Percentiles rank a stretch among this genome's conserved stretches.
phyloP scores from a whole-genome alignment of 768 basidiomycete species.

The Lyophyllum atratum region DNA sequence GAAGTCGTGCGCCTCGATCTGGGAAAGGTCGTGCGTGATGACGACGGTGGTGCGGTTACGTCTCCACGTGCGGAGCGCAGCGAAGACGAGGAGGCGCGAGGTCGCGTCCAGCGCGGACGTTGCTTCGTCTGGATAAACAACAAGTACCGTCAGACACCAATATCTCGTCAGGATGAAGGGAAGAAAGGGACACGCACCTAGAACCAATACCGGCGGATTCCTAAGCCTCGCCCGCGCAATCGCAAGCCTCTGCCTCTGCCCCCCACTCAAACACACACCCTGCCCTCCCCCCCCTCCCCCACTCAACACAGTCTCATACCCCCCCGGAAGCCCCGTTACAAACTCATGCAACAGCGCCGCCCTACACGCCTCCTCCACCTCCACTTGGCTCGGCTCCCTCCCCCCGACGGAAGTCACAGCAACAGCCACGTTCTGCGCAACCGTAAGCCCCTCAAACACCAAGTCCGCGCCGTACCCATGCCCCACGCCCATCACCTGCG shows the following conservation, averaged over 20 bases:
- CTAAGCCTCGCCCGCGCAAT: constrained; percentile 85
- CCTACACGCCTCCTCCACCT: constrained; percentile 83
- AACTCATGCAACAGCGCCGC: constrained; percentile 89
- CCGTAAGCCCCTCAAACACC: constrained; percentile 75
- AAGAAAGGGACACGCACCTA: too few species aligned
- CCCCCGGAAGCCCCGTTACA: constrained; percentile 77
- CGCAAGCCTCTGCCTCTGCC: constrained; percentile 89
- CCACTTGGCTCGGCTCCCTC: constrained; percentile 61
- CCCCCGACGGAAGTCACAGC: constrained; percentile 39
- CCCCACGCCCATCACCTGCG: constrained; percentile 73
- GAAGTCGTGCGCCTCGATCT: constrained; percentile 76
- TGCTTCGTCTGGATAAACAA: constrained; percentile 59
- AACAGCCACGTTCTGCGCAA: constrained; percentile 88
- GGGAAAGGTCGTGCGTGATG: constrained; percentile 94
- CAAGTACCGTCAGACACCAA: constrained; percentile 29
- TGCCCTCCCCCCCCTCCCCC: constrained; percentile 41
- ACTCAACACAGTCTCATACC: constrained; percentile 84
- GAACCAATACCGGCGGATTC: constrained; percentile 86
- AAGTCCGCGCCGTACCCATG: constrained; percentile 64
- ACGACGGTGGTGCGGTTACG: constrained; percentile 84
- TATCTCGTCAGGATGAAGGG: too few species aligned
- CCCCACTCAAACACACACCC: constrained; percentile 79
- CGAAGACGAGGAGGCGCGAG: constrained; percentile 83
- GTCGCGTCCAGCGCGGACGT: constrained; percentile 86
- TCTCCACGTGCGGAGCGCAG: constrained; percentile 68